phyloP scores from a whole-genome alignment of 768 basidiomycete species.

The Saitozyma sp. region DNA sequence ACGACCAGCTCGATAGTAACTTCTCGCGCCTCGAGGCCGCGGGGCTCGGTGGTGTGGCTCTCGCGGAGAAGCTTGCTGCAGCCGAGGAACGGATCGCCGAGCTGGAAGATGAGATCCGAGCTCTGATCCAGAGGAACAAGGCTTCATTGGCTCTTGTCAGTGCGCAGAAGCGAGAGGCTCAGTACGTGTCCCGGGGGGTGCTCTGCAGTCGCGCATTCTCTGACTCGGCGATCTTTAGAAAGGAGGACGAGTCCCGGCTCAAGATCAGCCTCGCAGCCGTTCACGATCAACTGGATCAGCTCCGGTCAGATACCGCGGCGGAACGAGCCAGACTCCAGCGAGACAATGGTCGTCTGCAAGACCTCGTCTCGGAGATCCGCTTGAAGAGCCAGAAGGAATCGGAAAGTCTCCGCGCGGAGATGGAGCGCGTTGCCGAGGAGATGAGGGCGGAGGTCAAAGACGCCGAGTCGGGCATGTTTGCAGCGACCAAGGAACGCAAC shows the following conservation, averaged over 20 bases:
- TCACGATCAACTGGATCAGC: constrained; percentile 31
- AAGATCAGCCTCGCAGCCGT: constrained; percentile 27
- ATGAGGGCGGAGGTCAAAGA: constrained; percentile 19
- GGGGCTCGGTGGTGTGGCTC: constrained; percentile 31
- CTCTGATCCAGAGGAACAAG: constrained; percentile 33
- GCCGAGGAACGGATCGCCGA: constrained; percentile 37
- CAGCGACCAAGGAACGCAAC: background rate
- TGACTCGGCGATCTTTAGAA: constrained; percentile 3
- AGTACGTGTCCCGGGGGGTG: constrained; percentile 21
- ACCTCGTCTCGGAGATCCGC: constrained; percentile 24
- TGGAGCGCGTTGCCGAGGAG: constrained; percentile 19
- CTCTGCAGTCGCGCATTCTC: background rate
- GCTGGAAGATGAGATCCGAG: constrained; percentile 41
- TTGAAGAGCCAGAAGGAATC: constrained; percentile 20
- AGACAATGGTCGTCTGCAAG: constrained; percentile 28
- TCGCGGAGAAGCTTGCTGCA: constrained; percentile 43
- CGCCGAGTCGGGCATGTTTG: constrained; percentile 11
- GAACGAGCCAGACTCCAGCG: constrained; percentile 28
- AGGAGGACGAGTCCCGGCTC: constrained; percentile 22
- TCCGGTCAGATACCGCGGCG: constrained; percentile 21
- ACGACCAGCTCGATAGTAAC: constrained; percentile 46
- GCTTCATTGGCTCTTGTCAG: constrained; percentile 33
- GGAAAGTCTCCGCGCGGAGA: constrained; percentile 26
- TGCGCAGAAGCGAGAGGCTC: constrained; percentile 28
- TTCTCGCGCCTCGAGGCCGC: constrained; percentile 49